phyloP scores from a whole-genome alignment of 805 yeast genomes.

The Cyberlindnera americana region DNA sequence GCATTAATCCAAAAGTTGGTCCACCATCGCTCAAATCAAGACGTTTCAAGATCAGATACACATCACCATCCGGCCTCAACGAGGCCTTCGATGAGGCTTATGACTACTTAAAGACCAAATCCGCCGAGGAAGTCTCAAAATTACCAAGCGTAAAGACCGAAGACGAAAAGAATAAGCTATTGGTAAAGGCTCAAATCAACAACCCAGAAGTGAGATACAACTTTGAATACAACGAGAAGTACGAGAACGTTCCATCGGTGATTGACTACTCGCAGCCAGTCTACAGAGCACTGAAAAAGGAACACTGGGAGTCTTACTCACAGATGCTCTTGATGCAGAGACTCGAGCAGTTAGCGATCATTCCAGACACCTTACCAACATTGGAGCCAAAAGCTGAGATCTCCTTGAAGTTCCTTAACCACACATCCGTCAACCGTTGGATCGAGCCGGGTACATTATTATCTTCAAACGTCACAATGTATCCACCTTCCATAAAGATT shows the following conservation, averaged over 20 bases:
- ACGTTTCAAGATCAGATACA: constrained; percentile 48
- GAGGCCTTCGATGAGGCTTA: constrained; percentile 72
- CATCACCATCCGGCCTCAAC: constrained; percentile 64
- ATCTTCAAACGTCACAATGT: constrained; percentile 67
- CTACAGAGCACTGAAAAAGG: constrained; percentile 63
- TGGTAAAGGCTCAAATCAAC: constrained; percentile 60
- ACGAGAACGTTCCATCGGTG: constrained; percentile 37
- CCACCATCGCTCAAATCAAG: constrained; percentile 49
- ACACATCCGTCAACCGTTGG: constrained; percentile 59
- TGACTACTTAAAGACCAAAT: constrained; percentile 47
- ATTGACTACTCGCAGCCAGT: constrained; percentile 74
- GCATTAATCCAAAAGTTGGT: constrained; percentile 36
- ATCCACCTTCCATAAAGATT: constrained; percentile 74
- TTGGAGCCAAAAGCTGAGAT: constrained; percentile 78
- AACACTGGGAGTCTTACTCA: constrained; percentile 69
- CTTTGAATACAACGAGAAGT: constrained; percentile 40
- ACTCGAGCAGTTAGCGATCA: constrained; percentile 75
- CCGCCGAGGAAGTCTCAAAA: constrained; percentile 40
- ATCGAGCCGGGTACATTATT: constrained; percentile 74
- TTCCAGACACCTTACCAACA: constrained; percentile 94
- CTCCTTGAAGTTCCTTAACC: constrained; percentile 69
- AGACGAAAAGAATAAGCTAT: constrained; percentile 31
- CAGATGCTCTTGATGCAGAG: constrained; percentile 88
- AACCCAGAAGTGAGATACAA: constrained; percentile 87
- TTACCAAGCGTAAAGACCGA: constrained; percentile 18